Evolutionary conservation across 1,284 basidiomycete species (phyloP), one percentile per base, ranked within the genome.

Genomic region (Lignosus rhinocerotis): DNA sequence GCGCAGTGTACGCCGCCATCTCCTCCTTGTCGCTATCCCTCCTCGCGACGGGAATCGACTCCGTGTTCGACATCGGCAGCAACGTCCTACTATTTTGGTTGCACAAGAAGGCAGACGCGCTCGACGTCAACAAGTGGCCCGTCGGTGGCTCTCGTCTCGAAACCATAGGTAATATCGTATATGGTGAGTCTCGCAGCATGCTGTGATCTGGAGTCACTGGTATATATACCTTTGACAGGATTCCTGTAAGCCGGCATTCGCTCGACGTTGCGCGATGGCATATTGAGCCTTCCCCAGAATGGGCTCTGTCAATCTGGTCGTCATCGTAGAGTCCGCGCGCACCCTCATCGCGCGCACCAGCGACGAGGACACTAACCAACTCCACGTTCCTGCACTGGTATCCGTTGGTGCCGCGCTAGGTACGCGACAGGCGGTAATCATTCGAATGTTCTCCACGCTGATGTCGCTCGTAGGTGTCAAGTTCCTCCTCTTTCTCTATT

Each of bases 151-250:
- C 88, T n/a, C 83, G 94, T 49, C 82, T 96, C 46, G 92, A 95
- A 73, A 95, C 92, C 0, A 94, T 95, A 60, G 94, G 94, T 39
- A 96, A 96, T 68, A 88, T 96, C 61, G 79, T 93, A 54, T 97
- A 94, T 66, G 92, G 92, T 88, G 50, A 66, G 85, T 39, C 41
- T 12, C 39, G 9, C 19, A 16, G 11, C 9, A 11, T 36, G 9
- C 19, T 2, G 25, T 56, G 72, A 31, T n/a, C 6, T 17, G 31
- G 14, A 25, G 17, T 46, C 10, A 44, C 30, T 44, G 12, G 44
- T 16, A n/a, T 1, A 72, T 16, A n/a, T 1, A 72, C 55, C 59
- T 67, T 41, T 62, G 25, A 7, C 72, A 90, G 89, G 90, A 58
- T 86, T 83, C 62, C 69, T 91, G 88, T 92, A 67, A 66, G 86